Evolutionary conservation across 306 rosid genomes (phyloP), one percentile per base, ranked within the genome.

Genomic region (Glycine soja): DNA sequence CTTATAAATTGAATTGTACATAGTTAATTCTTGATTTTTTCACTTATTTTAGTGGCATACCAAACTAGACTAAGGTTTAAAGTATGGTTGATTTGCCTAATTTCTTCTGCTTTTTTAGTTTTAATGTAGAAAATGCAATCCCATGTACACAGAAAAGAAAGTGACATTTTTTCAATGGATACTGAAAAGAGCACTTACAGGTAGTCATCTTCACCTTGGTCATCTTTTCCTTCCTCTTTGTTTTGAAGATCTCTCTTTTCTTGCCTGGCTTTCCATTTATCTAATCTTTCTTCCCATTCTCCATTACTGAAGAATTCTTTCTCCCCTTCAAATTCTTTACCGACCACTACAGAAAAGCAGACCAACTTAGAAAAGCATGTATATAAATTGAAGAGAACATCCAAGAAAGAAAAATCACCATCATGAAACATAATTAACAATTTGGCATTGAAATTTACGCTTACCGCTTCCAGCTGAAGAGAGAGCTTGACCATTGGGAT

Each of bases 261-360:
- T 30, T 61, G 67, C 67, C 67, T 61, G 67, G 42, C 42, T 61
- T 61, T 61, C 67, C 67, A 61, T 61, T 61, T 5, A 8, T 61
- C 67, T 30, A 61, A 11, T 61, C 67, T 61, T 30, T 61, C 67
- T 30, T 61, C 67, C 67, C 67, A 61, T 61, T 61, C 66, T 59
- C 66, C 66, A 24, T 24, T 24, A 4, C 0, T 59, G n/a, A 19
- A 59, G n/a, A 59, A 59, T 10, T 59, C 67, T 32, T 61, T 61
- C 67, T 61, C 42, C 43, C 67, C 9, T 61, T 61, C 67, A 30
- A 61, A 61, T 61, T 61, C 67, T 12, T 61, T 61, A 61, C 8
- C 42, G 7, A 12, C 15, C 40, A 61, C 67, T 61, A 11, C 42
- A 61, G 3, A 61, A 30, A n/a, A 61, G 8, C 30, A 11, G 67